Evolutionary conservation across 495 filamentous ascomycete genomes (phyloP).

Genomic region (Chaetomium cochliodes): DNA sequence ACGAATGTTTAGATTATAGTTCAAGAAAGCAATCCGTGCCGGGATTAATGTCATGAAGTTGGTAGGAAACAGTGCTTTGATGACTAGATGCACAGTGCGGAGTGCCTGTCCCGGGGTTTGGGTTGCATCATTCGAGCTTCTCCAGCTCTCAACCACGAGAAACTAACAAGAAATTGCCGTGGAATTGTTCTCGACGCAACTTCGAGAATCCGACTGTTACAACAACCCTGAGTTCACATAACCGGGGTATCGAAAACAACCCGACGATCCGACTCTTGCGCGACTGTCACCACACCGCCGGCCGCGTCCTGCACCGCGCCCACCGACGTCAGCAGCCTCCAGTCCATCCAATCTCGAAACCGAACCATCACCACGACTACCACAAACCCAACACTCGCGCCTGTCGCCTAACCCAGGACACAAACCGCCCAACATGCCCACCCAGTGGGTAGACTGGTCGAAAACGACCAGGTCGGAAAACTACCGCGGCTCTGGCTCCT

Average conservation of each 20-base stretch:
- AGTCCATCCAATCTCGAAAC: background rate
- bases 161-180: background rate
- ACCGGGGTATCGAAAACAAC: background rate
- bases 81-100: background rate
- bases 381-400: background rate
- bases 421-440: conserved; percentile 24
- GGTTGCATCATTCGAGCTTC: background rate
- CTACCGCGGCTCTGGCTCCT: conserved; percentile 55
- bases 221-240: background rate
- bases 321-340: conserved; percentile 9
- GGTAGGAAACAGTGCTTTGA: background rate
- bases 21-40: too few relatives aligned
- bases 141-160: background rate
- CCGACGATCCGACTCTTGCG: background rate
- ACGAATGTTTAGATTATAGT: too few relatives aligned
- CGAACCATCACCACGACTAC: background rate
- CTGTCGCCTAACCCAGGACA: conserved; percentile 4
- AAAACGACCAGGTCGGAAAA: conserved; percentile 50
- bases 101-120: conserved; percentile 6
- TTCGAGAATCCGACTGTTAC: background rate
- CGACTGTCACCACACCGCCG: background rate
- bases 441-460: conserved; percentile 49
- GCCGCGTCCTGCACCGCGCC: background rate
- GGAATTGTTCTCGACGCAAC: background rate
- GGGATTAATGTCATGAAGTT: too few relatives aligned